A percentile compares a stretch with the other conserved stretches of the same genome.
Evolutionary conservation across 108 stramenopile species (phyloP).

Genomic region (Skeletonema marinoi): DNA sequence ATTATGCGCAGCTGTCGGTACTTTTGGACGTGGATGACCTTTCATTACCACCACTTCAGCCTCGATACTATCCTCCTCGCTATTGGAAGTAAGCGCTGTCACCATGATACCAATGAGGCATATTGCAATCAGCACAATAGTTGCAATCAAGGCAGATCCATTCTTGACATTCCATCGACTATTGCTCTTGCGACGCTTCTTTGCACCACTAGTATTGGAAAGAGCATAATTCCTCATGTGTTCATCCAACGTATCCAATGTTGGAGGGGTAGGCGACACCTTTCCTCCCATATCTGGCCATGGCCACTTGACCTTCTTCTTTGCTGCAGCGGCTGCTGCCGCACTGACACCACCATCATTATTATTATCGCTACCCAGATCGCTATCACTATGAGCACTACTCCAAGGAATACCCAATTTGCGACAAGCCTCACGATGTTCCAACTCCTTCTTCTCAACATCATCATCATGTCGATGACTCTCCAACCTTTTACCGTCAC

Average conservation of each 20-base stretch:
- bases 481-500: not conserved
- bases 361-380: not conserved
- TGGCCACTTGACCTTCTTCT: not conserved
- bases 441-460: conserved; percentile 7
- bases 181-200: not conserved
- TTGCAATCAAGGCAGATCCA: not conserved
- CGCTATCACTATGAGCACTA: conserved; percentile 2
- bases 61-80: not conserved
- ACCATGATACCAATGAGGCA: not conserved
- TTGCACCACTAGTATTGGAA: not conserved
- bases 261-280: not conserved
- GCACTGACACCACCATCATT: not conserved
- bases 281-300: not conserved
- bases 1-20: not conserved
- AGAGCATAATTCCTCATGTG: not conserved
- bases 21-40: not conserved
- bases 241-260: not conserved
- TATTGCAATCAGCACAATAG: not conserved
- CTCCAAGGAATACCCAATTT: conserved; percentile 29
- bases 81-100: not conserved
- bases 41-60: not conserved
- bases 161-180: not conserved
- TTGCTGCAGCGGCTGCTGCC: not conserved
- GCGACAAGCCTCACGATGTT: conserved; percentile 31
- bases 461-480: not conserved